phyloP scores from a whole-genome alignment of 495 filamentous ascomycete species.

The Xylaria nigripes region DNA sequence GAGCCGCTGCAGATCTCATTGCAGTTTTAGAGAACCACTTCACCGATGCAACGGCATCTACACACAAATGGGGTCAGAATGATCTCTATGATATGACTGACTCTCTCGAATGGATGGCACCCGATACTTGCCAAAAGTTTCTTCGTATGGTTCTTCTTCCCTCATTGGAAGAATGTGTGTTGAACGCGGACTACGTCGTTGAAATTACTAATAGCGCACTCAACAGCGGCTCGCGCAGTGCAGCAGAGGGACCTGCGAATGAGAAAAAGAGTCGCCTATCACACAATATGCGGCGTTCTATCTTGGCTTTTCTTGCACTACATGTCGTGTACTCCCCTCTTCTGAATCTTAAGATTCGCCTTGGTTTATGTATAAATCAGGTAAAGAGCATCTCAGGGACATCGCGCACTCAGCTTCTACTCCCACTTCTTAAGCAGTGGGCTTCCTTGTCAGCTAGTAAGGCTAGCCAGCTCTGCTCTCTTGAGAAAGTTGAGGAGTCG shows the following conservation, averaged over 20 bases:
- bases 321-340: conserved; percentile 62
- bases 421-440: conserved; percentile 64
- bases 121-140: conserved; percentile 49
- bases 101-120: conserved; percentile 50
- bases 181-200: conserved; percentile 60
- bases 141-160: conserved; percentile 57
- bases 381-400: conserved; percentile 58
- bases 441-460: conserved; percentile 36
- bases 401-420: conserved; percentile 59
- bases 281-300: conserved; percentile 51
- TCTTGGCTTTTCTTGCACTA: conserved; percentile 65
- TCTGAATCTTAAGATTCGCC: conserved; percentile 53
- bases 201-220: conserved; percentile 51
- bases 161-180: conserved; percentile 69
- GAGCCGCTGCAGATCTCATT: conserved; percentile 60
- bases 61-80: conserved; percentile 28
- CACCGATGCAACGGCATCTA: conserved; percentile 14
- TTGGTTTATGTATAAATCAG: conserved; percentile 63
- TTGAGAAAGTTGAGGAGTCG: conserved; percentile 52
- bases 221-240: conserved; percentile 34
- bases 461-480: conserved; percentile 26
- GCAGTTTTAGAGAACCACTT: conserved; percentile 34
- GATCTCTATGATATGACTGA: conserved; percentile 44
- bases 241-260: conserved; percentile 28
- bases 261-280: conserved; percentile 50